These are phyloP conservation scores for Kandelia obovata DNA, from an alignment of 345 rosid genomes.

Conservation along the genomic window DNA sequence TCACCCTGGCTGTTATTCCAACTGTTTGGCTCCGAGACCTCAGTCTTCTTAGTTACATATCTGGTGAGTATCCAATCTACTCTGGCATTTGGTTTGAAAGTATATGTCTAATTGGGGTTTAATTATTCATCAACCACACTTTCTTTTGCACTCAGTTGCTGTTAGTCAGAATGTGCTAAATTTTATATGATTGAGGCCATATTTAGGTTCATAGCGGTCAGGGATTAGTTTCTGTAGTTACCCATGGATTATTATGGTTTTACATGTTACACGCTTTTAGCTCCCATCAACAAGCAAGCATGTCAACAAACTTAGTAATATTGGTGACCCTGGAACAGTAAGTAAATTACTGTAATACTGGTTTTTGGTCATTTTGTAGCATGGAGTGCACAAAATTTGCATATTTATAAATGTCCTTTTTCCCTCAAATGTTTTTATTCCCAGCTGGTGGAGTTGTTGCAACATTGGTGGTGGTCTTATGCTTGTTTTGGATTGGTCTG, in stretches of 20 bases:
- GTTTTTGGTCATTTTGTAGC: background rate
- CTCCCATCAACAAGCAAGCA: too few relatives aligned
- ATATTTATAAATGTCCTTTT: background rate
- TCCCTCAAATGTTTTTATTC: background rate
- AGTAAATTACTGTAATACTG: too few relatives aligned
- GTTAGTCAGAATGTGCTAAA: background rate
- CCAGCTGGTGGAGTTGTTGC: slow-evolving; percentile 97
- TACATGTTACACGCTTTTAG: too few relatives aligned
- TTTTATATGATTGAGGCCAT: background rate
- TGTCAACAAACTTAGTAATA: too few relatives aligned
- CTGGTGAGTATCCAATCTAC: slow-evolving; percentile 43
- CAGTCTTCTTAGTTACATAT: slow-evolving; percentile 74
- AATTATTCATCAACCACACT: background rate
- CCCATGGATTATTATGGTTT: background rate
- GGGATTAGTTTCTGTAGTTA: background rate
- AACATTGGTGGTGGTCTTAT: slow-evolving; percentile 68
- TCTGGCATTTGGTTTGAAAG: background rate
- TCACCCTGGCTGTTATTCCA: slow-evolving; percentile 77
- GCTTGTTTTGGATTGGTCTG: slow-evolving; percentile 86
- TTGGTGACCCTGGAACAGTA: too few relatives aligned
- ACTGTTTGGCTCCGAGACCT: slow-evolving; percentile 94
- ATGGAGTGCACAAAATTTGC: background rate
- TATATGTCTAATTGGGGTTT: background rate
- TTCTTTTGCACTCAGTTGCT: background rate
- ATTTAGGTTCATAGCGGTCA: background rate